A percentile compares a stretch with the other conserved stretches of the same genome.
Conservation (phyloP, 73 alveolate genomes). For the Paramecium pentaurelia region DNA sequence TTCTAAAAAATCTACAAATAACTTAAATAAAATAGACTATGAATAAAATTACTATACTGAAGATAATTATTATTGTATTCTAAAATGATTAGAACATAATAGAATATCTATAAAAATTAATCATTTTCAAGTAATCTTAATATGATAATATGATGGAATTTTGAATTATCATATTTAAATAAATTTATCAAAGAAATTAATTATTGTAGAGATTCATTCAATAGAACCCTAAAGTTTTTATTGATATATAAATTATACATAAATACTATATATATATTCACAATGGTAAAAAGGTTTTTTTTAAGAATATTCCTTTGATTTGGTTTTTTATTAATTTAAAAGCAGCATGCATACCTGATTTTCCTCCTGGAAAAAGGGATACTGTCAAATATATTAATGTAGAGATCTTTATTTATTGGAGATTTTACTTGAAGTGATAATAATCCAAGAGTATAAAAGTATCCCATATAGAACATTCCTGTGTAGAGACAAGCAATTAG, state of each 20-base stretch:
- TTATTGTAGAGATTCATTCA: not conserved
- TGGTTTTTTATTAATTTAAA: not conserved
- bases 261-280: not conserved
- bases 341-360: not conserved
- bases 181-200: too few relatives aligned
- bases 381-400: not conserved
- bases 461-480: constrained; percentile 26
- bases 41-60: not conserved
- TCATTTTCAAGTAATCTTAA: too few relatives aligned
- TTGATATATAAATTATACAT: not conserved
- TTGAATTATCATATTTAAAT: too few relatives aligned
- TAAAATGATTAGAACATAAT: not conserved
- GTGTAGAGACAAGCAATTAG: not conserved
- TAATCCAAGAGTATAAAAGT: not conserved
- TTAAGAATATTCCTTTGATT: not conserved
- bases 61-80: not conserved
- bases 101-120: not conserved
- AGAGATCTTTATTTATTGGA: not conserved
- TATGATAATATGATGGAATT: too few relatives aligned
- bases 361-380: constrained; percentile 35
- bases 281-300: not conserved
- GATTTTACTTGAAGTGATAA: not conserved
- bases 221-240: too few relatives aligned
- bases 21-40: not conserved
- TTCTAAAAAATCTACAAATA: not conserved